Percentiles rank a stretch among this genome's conserved stretches.
Evolutionary conservation across 768 basidiomycete species (phyloP).

Genomic region (Dictyophora rubrovolvata): DNA sequence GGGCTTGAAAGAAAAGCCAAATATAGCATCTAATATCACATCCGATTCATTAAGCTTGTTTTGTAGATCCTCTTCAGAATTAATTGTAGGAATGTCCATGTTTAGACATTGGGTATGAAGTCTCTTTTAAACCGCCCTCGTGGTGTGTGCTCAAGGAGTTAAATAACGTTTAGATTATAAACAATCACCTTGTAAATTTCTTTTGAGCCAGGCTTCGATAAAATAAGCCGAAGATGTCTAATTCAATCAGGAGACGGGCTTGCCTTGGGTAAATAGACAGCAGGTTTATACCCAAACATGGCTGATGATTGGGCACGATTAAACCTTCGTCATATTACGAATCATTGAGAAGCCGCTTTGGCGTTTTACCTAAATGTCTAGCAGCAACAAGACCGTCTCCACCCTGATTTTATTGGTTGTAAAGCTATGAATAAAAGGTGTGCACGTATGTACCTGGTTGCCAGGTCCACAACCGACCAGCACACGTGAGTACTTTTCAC

Average conservation of each 20-base stretch:
- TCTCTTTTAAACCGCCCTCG: constrained; percentile 33
- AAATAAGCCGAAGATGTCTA: background rate
- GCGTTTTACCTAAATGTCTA: constrained; percentile 67
- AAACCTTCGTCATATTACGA: background rate
- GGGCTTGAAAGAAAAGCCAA: constrained; percentile 94
- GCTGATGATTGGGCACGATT: constrained; percentile 33
- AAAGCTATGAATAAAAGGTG: background rate
- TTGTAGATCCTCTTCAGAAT: constrained; percentile 27
- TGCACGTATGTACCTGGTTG: constrained; percentile 52
- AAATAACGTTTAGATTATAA: background rate
- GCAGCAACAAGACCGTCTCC: constrained; percentile 97
- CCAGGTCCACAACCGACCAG: constrained; percentile 97
- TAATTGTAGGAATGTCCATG: constrained; percentile 69
- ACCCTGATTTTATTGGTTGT: constrained; percentile 27
- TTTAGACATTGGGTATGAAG: constrained; percentile 82
- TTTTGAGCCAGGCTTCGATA: constrained; percentile 70
- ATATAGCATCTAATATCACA: constrained; percentile 90
- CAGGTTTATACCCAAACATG: constrained; percentile 86
- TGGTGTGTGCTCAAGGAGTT: background rate
- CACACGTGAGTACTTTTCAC: constrained; percentile 59
- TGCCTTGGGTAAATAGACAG: constrained; percentile 92
- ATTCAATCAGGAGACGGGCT: background rate
- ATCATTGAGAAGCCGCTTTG: background rate
- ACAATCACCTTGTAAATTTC: constrained; percentile 73
- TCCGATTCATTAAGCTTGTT: constrained; percentile 51